Percentiles rank a stretch among this genome's conserved stretches.
Conservation (phyloP, 2,329 filamentous ascomycete species). For the Bipolaris zeicola region DNA sequence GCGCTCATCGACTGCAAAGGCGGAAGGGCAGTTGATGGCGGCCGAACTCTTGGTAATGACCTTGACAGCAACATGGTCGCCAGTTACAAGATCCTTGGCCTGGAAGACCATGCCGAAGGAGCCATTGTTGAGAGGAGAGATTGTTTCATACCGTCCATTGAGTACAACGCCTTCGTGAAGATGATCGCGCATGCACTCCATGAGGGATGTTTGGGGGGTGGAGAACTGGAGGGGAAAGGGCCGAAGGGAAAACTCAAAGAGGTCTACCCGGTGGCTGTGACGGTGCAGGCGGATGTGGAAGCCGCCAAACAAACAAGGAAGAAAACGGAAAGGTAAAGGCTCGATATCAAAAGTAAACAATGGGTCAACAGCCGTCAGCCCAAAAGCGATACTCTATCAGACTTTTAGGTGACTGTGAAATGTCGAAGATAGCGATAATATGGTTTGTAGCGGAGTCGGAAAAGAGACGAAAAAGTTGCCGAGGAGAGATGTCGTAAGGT, state of each 20-base stretch:
- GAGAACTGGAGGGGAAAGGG: slow-evolving; percentile 26
- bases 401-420: slow-evolving; percentile 45
- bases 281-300: slow-evolving; percentile 24
- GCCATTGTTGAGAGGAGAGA: slow-evolving; percentile 95
- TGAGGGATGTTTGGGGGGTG: slow-evolving; percentile 43
- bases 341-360: slow-evolving; percentile 44
- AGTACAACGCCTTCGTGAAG: slow-evolving; percentile 81
- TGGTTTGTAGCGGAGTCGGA: slow-evolving; percentile 35
- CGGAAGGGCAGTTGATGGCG: slow-evolving; percentile 62
- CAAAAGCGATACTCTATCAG: slow-evolving; percentile 46
- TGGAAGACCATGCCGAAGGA: slow-evolving; percentile 99
- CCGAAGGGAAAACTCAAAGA: slow-evolving; percentile 44
- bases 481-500: slow-evolving; percentile 38
- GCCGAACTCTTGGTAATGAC: slow-evolving; percentile 85
- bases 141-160: slow-evolving; percentile 85
- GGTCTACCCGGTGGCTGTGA: slow-evolving; percentile 41
- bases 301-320: slow-evolving; percentile 26
- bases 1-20: slow-evolving; percentile 78
- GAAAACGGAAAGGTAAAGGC: slow-evolving; percentile 26
- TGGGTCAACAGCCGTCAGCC: slow-evolving; percentile 41
- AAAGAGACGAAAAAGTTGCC: slow-evolving; percentile 20
- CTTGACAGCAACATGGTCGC: slow-evolving; percentile 89
- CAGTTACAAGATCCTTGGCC: slow-evolving; percentile 78
- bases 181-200: slow-evolving; percentile 87
- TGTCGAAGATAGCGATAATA: slow-evolving; percentile 45